Percentiles rank a stretch among this genome's conserved stretches.
These are phyloP conservation scores for Fomes fomentarius DNA, from an alignment of 1,284 basidiomycete genomes.

Conservation along the genomic window DNA sequence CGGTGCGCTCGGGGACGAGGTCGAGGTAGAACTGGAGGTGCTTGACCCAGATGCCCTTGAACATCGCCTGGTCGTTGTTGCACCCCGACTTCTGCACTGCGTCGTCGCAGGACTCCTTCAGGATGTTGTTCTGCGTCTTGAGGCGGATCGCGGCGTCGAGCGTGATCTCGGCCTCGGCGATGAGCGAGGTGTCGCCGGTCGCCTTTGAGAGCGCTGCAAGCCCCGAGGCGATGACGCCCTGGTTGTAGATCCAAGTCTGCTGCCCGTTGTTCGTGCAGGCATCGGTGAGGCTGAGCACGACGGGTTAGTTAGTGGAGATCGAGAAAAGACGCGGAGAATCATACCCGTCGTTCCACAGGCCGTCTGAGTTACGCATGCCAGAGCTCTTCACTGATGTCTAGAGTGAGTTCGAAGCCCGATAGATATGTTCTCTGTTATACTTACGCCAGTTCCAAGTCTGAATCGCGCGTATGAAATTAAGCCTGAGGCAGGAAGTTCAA, in stretches of 20 bases:
- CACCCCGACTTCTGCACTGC: slow-evolving; percentile 41
- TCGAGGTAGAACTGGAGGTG: slow-evolving; percentile 38
- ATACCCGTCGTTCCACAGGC: slow-evolving; percentile 53
- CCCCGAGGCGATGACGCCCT: slow-evolving; percentile 57
- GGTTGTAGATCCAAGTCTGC: slow-evolving; percentile 60
- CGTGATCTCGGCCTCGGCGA: slow-evolving; percentile 53
- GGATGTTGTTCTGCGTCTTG: slow-evolving; percentile 42
- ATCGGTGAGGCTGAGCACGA: not conserved
- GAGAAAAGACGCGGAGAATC: not conserved
- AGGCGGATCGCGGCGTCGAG: slow-evolving; percentile 51
- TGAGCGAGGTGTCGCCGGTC: slow-evolving; percentile 40
- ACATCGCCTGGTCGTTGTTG: slow-evolving; percentile 49
- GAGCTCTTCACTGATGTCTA: slow-evolving; percentile 44
- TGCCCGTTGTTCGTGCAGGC: slow-evolving; percentile 52
- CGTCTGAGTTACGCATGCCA: slow-evolving; percentile 51
- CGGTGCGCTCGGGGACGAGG: slow-evolving; percentile 29
- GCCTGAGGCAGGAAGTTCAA: no score
- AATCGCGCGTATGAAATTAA: no score
- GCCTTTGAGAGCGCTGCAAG: slow-evolving; percentile 47
- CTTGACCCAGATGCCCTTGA: slow-evolving; percentile 37
- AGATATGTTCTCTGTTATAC: slow-evolving; percentile 21
- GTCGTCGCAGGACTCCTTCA: slow-evolving; percentile 57
- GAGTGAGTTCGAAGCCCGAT: slow-evolving; percentile 1
- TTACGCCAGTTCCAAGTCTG: slow-evolving; percentile 52
- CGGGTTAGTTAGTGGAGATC: not conserved